Base-by-base conservation (phyloP, 2,329 filamentous ascomycete genomes). In the Pestalotiopsis sp. region DNA sequence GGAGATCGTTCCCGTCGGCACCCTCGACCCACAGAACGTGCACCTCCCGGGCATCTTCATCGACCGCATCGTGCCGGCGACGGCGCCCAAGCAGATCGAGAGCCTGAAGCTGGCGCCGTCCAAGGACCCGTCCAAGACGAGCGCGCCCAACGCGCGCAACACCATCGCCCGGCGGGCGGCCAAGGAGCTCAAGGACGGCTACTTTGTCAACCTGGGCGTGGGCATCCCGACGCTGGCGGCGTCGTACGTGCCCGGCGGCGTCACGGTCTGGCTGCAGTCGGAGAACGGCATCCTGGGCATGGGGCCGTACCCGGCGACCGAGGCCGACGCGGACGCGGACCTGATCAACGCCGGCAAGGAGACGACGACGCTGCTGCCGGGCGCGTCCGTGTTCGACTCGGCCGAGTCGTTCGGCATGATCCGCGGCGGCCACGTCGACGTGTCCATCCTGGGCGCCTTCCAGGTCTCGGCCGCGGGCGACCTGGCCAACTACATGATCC, bases 331-430 rank as follows among this genome's bases (percentile, higher is more conserved):
- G 63, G 93, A 96, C 77, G 83, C 92, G 74, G 93, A 95, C 74
- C 89, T 95, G 71, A 91, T 96, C 82, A 97, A 96, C 74, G 93
- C 93, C 0, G 93, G 93, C 68, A 97, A 97, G 78, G 93, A 97
- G 78, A 97, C 93, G 0, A 92, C 95, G 0, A 96, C 93, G 0
- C 85, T 96, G 0, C 82, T 93, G 0, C 91, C 92, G 0, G 93
- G 93, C 1, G 93, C 92, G 0, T 87, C 91, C 0, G 92, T 90
- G 11, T 97, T 96, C 74, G 93, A 94, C 78, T 92, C 89, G 59
- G 87, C 91, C 71, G 93, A 96, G 80, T 94, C 92, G 1, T 97
- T 97, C 76, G 90, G 88, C 73, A 96, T 96, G 93, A 97, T 97
- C 73, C 89, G 93, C 12, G 92, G 93, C 65, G 93, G 93, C 0